These are phyloP conservation scores for Amylocystis lapponica DNA, from an alignment of 768 basidiomycete species.

Conservation along the genomic window DNA sequence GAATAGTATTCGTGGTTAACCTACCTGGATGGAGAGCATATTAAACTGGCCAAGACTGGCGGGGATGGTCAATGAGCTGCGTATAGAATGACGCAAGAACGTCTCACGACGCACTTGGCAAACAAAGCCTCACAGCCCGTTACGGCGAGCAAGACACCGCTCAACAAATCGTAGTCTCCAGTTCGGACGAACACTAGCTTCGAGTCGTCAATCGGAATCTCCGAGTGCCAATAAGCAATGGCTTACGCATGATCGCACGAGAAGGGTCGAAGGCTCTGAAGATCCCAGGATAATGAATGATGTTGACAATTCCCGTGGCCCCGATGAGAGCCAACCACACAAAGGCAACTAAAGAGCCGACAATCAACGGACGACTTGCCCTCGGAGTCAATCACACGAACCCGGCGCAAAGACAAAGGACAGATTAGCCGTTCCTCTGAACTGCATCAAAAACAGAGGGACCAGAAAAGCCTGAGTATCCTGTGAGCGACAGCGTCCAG, in stretches of 20 bases:
- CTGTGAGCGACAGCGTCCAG: too few species aligned
- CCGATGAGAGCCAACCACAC: constrained; percentile 52
- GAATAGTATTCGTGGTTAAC: constrained; percentile 2
- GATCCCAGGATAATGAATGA: constrained; percentile 49
- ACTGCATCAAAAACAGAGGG: constrained; percentile 52
- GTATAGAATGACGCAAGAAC: not conserved
- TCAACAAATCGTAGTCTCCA: constrained; percentile 50
- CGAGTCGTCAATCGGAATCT: not conserved
- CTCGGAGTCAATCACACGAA: too few species aligned
- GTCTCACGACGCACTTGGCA: constrained; percentile 45
- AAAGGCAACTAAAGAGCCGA: constrained; percentile 41
- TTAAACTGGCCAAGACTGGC: constrained; percentile 64
- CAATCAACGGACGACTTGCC: too few species aligned
- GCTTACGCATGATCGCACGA: constrained; percentile 57
- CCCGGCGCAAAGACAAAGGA: constrained; percentile 50
- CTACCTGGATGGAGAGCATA: constrained; percentile 48
- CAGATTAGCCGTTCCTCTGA: constrained; percentile 50
- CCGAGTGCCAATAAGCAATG: too few species aligned
- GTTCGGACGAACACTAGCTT: constrained; percentile 58
- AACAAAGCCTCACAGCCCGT: constrained; percentile 69
- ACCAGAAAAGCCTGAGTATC: constrained; percentile 53
- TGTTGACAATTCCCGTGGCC: constrained; percentile 53
- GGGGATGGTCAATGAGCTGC: not conserved
- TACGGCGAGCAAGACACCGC: constrained; percentile 57
- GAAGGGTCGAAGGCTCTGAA: constrained; percentile 66